These are phyloP conservation scores for Ustilago tritici DNA, from an alignment of 1,284 basidiomycete species.

Conservation along the genomic window DNA sequence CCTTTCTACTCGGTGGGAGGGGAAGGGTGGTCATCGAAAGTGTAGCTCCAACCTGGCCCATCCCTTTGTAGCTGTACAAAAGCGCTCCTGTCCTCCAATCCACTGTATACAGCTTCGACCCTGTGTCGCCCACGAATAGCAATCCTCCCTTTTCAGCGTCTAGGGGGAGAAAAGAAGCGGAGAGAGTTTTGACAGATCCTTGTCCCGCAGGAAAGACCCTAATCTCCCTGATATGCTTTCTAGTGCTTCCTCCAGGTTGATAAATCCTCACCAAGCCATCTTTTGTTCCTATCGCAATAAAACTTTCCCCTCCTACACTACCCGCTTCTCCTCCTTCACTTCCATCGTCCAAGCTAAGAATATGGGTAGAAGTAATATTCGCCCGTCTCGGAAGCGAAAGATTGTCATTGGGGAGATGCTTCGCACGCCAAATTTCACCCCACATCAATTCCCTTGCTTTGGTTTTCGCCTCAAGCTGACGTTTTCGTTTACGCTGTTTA, in stretches of 20 bases:
- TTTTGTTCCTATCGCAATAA: constrained; percentile 51
- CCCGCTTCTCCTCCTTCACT: constrained; percentile 4
- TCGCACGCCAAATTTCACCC: constrained; percentile 63
- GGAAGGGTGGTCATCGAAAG: constrained; percentile 35
- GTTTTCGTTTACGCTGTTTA: constrained; percentile 57
- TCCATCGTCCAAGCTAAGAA: constrained; percentile 21
- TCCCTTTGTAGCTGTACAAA: constrained; percentile 51
- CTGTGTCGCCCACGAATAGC: constrained; percentile 55
- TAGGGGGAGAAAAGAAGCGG: constrained; percentile 17
- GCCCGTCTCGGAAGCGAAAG: constrained; percentile 53
- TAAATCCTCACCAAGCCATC: constrained; percentile 54
- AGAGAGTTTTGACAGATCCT: constrained; percentile 44
- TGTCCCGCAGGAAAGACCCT: constrained; percentile 39
- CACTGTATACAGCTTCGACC: constrained; percentile 49
- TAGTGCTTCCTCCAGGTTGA: constrained; percentile 21
- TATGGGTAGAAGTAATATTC: constrained; percentile 49
- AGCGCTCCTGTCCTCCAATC: constrained; percentile 45
- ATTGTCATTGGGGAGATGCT: constrained; percentile 61
- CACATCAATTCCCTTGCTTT: constrained; percentile 55
- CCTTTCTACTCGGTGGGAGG: background rate
- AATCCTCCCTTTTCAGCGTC: constrained; percentile 30
- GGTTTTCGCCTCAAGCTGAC: constrained; percentile 49
- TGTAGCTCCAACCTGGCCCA: constrained; percentile 29
- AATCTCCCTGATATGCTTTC: constrained; percentile 40
- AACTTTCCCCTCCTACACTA: constrained; percentile 1